Conservation (phyloP, 345 rosid genomes). For the Aethionema arabicum region DNA sequence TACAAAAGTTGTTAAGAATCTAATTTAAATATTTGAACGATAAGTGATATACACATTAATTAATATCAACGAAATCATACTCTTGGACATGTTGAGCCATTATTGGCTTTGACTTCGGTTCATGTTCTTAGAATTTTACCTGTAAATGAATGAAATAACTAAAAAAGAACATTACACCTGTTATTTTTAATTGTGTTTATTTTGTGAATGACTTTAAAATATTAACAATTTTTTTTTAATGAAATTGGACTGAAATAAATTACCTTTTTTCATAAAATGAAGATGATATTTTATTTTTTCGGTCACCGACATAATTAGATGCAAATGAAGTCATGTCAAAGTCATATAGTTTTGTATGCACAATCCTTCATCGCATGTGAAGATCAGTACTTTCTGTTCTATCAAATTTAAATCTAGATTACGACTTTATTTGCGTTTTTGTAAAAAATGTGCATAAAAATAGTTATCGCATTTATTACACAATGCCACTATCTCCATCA, state of each 20-base stretch:
- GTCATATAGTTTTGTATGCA: slow-evolving; percentile 15
- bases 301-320: slow-evolving; percentile 27
- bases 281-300: neutral
- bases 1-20: too few relatives aligned
- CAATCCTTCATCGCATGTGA: slow-evolving; percentile 31
- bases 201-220: too few relatives aligned
- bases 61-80: slow-evolving; percentile 11
- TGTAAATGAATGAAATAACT: neutral
- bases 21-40: slow-evolving; percentile 4
- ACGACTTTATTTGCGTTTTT: slow-evolving; percentile 19
- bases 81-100: slow-evolving; percentile 8
- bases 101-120: slow-evolving; percentile 29
- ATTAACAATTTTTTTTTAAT: too few relatives aligned
- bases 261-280: neutral
- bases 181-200: too few relatives aligned
- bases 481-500: slow-evolving; percentile 10
- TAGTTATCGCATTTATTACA: neutral
- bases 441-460: slow-evolving; percentile 11
- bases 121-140: slow-evolving; percentile 1
- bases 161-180: too few relatives aligned
- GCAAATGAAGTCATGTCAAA: slow-evolving; percentile 27
- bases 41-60: neutral
- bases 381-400: slow-evolving; percentile 25
- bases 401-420: slow-evolving; percentile 26
- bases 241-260: too few relatives aligned